phyloP scores from a whole-genome alignment of 108 stramenopile species.

The Aurantiochytrium sp. region DNA sequence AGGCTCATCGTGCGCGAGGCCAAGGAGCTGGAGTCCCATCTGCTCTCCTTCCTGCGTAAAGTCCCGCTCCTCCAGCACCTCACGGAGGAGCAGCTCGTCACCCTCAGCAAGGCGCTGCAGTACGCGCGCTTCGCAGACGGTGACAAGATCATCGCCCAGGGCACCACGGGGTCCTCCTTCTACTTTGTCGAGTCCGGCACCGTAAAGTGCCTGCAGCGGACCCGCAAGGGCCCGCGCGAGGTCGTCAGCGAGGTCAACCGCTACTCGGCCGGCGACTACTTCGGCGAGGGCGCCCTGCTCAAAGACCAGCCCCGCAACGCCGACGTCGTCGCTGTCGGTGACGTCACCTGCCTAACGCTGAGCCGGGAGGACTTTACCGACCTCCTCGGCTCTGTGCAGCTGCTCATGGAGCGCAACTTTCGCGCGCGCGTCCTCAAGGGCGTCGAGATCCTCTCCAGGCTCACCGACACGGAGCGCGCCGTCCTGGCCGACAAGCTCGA shows the following conservation, averaged over 20 bases:
- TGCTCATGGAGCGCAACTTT: constrained; percentile 53
- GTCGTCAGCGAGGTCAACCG: neutral
- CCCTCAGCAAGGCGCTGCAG: constrained; percentile 51
- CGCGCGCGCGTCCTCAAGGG: constrained; percentile 53
- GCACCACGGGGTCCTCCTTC: constrained; percentile 50
- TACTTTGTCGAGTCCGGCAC: constrained; percentile 53
- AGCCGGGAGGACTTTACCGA: constrained; percentile 44
- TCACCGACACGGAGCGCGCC: constrained; percentile 49
- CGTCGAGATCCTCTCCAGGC: constrained; percentile 49
- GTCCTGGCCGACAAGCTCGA: constrained; percentile 44
- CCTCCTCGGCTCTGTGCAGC: constrained; percentile 54
- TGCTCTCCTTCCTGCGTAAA: constrained; percentile 43
- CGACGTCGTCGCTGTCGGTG: constrained; percentile 46
- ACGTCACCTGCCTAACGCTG: constrained; percentile 44
- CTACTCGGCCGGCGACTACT: constrained; percentile 52
- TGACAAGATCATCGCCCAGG: constrained; percentile 56
- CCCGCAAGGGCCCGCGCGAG: constrained; percentile 24
- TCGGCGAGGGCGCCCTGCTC: constrained; percentile 65
- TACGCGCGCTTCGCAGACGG: constrained; percentile 33
- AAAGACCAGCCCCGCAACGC: constrained; percentile 59
- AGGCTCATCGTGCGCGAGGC: neutral
- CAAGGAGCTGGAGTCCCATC: neutral
- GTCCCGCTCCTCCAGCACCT: constrained; percentile 51
- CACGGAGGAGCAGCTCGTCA: constrained; percentile 51
- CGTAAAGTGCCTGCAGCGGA: constrained; percentile 52